Evolutionary conservation across 306 rosid species (phyloP), one percentile per base, ranked within the genome.

Genomic region (Inga oerstediana): DNA sequence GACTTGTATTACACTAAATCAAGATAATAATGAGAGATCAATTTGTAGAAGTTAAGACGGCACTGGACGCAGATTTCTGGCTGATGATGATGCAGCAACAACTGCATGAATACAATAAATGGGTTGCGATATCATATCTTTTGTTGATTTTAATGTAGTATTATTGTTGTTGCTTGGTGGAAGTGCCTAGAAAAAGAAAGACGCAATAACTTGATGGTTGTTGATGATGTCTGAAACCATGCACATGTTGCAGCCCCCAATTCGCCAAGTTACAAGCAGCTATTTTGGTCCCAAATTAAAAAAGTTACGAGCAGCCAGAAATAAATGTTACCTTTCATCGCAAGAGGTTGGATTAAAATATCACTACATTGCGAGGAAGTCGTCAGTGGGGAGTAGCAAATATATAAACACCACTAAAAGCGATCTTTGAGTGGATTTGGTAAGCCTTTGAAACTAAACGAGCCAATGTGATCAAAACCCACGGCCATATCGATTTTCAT

Each of bases 31-130:
- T 20, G 24, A 6, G 54, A 62, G 37, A 64, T 12, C 4, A 65
- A 34, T 20, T 15, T 32, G 10, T 65, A 7, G 2, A 15, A 65
- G 41, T 65, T 32, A 32, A 65, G 7, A 7, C 16, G 43, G 71
- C 27, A 19, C 45, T 37, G 74, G 32, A 24, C 30, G 30, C 48
- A 8, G 27, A 71, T 43, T 22, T 41, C 34, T 43, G 75, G 58
- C 24, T 49, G n/a, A 45, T 14, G 76, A 72, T 72, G 76, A 72
- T 24, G 58, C 54, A 22, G 56, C 49, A 12, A 72, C 76, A 72
- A 45, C 12, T 72, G 17, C 76, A 8, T 22, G 76, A 7, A 15
- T 72, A 24, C 10, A 71, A 43, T 44, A 10, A 22, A 24, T 59
- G 66, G 66, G 20, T 22, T n/a, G 66, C 22, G 66, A 61, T 58